A percentile compares a stretch with the other conserved stretches of the same genome.
phyloP scores from a whole-genome alignment of 805 yeast species.

The Pichia californica region DNA sequence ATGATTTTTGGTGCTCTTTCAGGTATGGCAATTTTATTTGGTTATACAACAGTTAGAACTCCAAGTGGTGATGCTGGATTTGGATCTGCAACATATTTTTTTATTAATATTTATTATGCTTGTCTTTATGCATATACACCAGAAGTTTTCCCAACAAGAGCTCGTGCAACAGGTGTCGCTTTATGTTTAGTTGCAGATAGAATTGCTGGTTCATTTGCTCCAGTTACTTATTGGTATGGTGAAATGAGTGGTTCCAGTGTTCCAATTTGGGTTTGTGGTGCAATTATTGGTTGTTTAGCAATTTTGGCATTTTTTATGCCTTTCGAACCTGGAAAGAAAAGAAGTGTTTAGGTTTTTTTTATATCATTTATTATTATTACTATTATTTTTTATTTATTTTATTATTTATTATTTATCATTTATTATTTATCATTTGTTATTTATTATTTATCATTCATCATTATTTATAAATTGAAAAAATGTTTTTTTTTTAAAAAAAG shows the following conservation, averaged over 20 bases:
- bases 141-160: slow-evolving; percentile 48
- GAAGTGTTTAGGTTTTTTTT: slow-evolving; percentile 23
- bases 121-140: slow-evolving; percentile 62
- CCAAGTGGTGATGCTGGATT: slow-evolving; percentile 48
- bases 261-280: slow-evolving; percentile 59
- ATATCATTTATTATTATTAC: neutral
- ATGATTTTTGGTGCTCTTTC: slow-evolving; percentile 45
- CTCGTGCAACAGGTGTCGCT: slow-evolving; percentile 56
- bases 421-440: no score
- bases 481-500: no score
- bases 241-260: slow-evolving; percentile 40
- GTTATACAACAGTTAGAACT: slow-evolving; percentile 56
- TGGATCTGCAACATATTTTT: slow-evolving; percentile 42
- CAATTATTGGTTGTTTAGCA: slow-evolving; percentile 42
- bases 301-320: slow-evolving; percentile 42
- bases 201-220: slow-evolving; percentile 50
- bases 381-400: no score
- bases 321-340: slow-evolving; percentile 38
- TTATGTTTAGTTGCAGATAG: slow-evolving; percentile 50
- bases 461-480: no score
- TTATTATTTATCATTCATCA: no score
- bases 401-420: no score
- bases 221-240: slow-evolving; percentile 49
- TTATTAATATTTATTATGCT: slow-evolving; percentile 47
- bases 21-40: slow-evolving; percentile 53